Conservation (phyloP, 2,329 filamentous ascomycete species). For the Colletotrichum sansevieriae region DNA sequence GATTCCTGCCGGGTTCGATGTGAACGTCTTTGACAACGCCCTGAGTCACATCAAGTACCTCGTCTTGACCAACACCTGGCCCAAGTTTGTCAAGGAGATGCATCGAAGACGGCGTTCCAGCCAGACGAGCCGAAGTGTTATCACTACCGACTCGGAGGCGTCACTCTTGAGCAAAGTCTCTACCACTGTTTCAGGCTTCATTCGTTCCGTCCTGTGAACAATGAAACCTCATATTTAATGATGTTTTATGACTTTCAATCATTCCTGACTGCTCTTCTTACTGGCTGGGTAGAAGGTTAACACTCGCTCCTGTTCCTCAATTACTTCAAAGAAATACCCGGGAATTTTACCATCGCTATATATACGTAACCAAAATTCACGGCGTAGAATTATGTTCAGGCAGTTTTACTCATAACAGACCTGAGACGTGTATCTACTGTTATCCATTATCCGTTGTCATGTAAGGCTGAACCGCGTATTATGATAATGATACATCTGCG, state of each 20-base stretch:
- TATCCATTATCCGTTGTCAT: too few species aligned
- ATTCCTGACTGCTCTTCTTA: too few species aligned
- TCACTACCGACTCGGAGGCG: constrained; percentile 37
- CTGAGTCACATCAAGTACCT: constrained; percentile 74
- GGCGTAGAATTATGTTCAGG: background rate
- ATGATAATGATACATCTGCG: too few species aligned
- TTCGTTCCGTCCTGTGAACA: constrained; percentile 7
- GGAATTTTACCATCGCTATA: background rate
- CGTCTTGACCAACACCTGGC: constrained; percentile 78
- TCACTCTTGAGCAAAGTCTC: constrained; percentile 43
- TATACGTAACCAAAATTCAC: background rate
- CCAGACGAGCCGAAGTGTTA: constrained; percentile 43
- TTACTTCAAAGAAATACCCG: constrained; percentile 4
- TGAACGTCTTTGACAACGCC: constrained; percentile 69
- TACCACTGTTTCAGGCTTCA: constrained; percentile 4
- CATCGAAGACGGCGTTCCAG: constrained; percentile 41
- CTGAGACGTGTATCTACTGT: too few species aligned
- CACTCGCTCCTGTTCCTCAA: background rate
- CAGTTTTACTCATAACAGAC: background rate
- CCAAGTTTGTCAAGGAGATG: constrained; percentile 63
- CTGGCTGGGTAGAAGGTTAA: too few species aligned
- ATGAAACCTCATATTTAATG: too few species aligned
- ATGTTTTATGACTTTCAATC: too few species aligned
- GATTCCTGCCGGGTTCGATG: constrained; percentile 62
- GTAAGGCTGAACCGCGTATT: too few species aligned